These are phyloP conservation scores for Penicillium egyptiacum DNA, from an alignment of 495 filamentous ascomycete species.

Conservation along the genomic window DNA sequence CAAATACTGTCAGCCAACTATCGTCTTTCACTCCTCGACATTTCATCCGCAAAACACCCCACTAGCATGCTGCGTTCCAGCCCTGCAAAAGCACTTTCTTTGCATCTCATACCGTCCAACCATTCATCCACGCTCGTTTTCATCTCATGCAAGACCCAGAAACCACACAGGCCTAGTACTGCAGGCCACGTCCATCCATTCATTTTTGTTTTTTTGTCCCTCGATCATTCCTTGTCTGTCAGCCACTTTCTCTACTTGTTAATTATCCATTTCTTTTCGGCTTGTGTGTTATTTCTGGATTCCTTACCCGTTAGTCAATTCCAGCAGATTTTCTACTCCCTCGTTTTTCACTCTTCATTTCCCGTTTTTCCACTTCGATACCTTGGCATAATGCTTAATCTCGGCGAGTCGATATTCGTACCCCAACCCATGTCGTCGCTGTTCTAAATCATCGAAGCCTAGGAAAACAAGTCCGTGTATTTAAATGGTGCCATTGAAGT, in stretches of 20 bases:
- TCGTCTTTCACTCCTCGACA: conserved; percentile 1
- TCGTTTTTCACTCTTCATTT: neutral
- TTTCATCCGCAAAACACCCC: neutral
- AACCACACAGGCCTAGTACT: neutral
- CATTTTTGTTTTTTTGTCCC: neutral
- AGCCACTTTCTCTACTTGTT: neutral
- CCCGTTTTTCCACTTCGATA: neutral
- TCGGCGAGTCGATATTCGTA: neutral
- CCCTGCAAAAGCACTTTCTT: conserved; percentile 21
- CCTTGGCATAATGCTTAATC: conserved; percentile 7
- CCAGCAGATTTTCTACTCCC: neutral
- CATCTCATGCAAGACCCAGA: conserved; percentile 2
- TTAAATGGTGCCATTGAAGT: neutral
- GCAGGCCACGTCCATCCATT: neutral
- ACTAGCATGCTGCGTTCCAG: conserved; percentile 25
- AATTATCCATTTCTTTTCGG: neutral
- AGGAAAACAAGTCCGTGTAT: neutral
- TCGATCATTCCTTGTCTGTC: neutral
- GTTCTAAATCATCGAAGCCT: neutral
- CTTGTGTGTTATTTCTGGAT: neutral
- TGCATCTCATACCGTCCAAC: conserved; percentile 6
- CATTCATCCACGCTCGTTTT: conserved; percentile 17
- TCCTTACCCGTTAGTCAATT: neutral
- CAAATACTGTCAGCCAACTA: neutral
- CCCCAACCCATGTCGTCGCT: neutral